Evolutionary conservation across 2,329 filamentous ascomycete species (phyloP), one percentile per base, ranked within the genome.

Genomic region (Ilyonectria destructans): DNA sequence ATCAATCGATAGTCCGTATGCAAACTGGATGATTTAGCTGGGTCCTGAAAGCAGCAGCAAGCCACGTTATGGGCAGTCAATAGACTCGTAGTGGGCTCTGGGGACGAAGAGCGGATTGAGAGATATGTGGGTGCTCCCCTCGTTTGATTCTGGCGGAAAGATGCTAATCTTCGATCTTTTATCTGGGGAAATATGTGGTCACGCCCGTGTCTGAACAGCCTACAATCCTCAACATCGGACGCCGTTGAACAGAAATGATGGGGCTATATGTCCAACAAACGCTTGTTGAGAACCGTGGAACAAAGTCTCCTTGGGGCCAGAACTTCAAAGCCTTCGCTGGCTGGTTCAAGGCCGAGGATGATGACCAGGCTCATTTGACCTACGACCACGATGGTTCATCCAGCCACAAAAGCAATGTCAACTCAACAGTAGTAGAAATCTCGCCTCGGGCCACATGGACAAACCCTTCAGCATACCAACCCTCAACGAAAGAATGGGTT

Each of bases 1-100:
- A 21, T 21, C 43, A 45, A 45, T 45, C 43, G n/a, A 45, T 45
- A 45, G 43, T 21, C 21, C n/a, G 43, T 45, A 45, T 45, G 43
- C 43, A 45, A 19, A 9, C 43, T 45, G 8, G n/a, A 19, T 45
- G 17, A 12, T 19, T 10, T 45, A 45, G 43, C n/a, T 45, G 8
- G n/a, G 43, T 12, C 8, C 7, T 10, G 43, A 6, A 45, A 8
- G n/a, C 43, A 45, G 13, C 43, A 21, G 43, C 43, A 45, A 45
- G 43, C 43, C n/a, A 45, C 15, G 6, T 45, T 10, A 10, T 45
- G n/a, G 43, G 43, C 7, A 21, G n/a, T 19, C 43, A 45, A 45
- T 45, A 12, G 8, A 9, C 43, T 45, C 43, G 1, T 21, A 21
- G 43, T 10, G 12, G 17, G n/a, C n/a, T 45, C 43, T 10, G 9